Conservation (phyloP, 352 stramenopile genomes). For the Pelagophyceae sp. region DNA sequence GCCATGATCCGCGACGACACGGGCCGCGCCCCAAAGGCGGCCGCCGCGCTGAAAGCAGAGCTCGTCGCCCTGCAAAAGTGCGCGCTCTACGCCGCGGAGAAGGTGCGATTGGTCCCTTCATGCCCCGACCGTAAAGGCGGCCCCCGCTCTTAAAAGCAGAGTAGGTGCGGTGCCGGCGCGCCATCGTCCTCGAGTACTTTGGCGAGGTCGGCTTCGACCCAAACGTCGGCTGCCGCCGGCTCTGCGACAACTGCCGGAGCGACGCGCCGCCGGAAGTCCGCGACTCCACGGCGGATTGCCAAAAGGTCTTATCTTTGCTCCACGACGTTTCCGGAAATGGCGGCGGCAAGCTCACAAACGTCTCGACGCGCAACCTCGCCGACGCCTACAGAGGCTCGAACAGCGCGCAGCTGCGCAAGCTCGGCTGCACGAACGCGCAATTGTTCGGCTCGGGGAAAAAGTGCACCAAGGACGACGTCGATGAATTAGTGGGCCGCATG, state of each 20-base stretch:
- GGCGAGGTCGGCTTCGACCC: slow-evolving; percentile 62
- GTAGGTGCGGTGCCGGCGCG: slow-evolving; percentile 65
- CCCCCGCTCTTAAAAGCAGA: no score
- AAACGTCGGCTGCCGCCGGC: slow-evolving; percentile 51
- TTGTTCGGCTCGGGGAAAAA: slow-evolving; percentile 47
- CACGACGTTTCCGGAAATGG: not conserved
- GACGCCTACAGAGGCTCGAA: slow-evolving; percentile 52
- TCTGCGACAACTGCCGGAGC: slow-evolving; percentile 75
- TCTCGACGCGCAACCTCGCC: slow-evolving; percentile 43
- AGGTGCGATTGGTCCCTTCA: no score
- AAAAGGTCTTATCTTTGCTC: not conserved
- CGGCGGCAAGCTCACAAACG: not conserved
- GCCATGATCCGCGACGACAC: slow-evolving; percentile 9
- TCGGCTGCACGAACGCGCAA: slow-evolving; percentile 26
- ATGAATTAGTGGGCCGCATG: slow-evolving; percentile 46
- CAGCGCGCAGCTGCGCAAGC: slow-evolving; percentile 42
- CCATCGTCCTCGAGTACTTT: slow-evolving; percentile 77
- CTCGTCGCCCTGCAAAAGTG: not conserved
- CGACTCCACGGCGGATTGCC: slow-evolving; percentile 34
- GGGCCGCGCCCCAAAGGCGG: not conserved
- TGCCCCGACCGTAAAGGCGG: no score
- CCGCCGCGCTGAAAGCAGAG: not conserved
- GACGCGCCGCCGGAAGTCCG: slow-evolving; percentile 37
- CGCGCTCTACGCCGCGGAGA: slow-evolving; percentile 35
- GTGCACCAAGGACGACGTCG: slow-evolving; percentile 43